A percentile compares a stretch with the other conserved stretches of the same genome.
Evolutionary conservation across 768 basidiomycete genomes (phyloP).

Genomic region (Pisolithus orientalis): DNA sequence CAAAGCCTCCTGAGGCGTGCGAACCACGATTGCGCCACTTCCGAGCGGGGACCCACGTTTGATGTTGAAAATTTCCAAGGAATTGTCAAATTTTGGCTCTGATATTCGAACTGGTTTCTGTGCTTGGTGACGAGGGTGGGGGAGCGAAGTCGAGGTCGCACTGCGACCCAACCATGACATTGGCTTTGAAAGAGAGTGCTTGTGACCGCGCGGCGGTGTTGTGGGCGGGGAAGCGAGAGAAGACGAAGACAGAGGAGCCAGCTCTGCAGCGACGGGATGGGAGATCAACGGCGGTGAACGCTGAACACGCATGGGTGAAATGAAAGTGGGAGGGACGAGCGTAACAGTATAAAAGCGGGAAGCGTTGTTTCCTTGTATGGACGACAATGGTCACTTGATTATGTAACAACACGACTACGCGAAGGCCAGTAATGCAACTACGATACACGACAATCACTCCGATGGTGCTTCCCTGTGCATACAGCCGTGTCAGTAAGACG

Average conservation of each 20-base stretch:
- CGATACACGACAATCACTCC: slow-evolving; percentile 27
- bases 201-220: slow-evolving; percentile 25
- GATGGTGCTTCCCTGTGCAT: slow-evolving; percentile 69
- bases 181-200: slow-evolving; percentile 34
- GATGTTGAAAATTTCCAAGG: slow-evolving; percentile 23
- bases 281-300: slow-evolving; percentile 11
- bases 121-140: slow-evolving; percentile 22
- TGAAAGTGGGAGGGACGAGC: background rate
- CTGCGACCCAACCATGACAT: slow-evolving; percentile 39
- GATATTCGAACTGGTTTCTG: slow-evolving; percentile 38
- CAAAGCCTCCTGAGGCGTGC: slow-evolving; percentile 77
- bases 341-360: background rate
- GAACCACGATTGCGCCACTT: slow-evolving; percentile 68
- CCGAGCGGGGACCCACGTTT: slow-evolving; percentile 50
- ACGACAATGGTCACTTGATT: slow-evolving; percentile 13
- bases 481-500: slow-evolving; percentile 19
- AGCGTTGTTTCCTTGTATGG: slow-evolving; percentile 14
- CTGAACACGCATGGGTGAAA: slow-evolving; percentile 15
- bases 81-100: slow-evolving; percentile 34
- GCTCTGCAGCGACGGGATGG: slow-evolving; percentile 17
- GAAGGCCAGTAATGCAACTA: background rate
- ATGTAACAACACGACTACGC: background rate
- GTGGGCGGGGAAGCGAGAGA: slow-evolving; percentile 24
- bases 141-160: slow-evolving; percentile 26
- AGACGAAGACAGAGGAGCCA: slow-evolving; percentile 17